A percentile compares a stretch with the other conserved stretches of the same genome.
phyloP scores from a whole-genome alignment of 2,329 filamentous ascomycete species.

The Epichloe coenophiala region DNA sequence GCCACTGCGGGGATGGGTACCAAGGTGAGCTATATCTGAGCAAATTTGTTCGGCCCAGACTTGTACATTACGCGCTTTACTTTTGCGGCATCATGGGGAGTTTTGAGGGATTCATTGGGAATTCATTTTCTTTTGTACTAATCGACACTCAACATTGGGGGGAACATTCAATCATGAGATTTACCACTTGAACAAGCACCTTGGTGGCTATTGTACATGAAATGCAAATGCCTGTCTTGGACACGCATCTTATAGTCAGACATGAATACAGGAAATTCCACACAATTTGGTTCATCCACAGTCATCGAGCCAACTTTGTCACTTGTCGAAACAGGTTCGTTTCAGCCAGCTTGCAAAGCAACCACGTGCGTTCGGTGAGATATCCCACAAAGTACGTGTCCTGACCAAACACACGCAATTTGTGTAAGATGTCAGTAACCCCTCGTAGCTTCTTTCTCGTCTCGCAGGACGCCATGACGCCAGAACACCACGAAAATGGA shows the following conservation, averaged over 20 bases:
- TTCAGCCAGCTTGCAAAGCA: too few relatives aligned
- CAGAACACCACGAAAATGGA: not conserved
- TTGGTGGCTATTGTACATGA: not conserved
- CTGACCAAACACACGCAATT: too few relatives aligned
- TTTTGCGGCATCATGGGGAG: slow-evolving; percentile 16
- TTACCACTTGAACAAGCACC: not conserved
- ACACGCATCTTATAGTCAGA: too few relatives aligned
- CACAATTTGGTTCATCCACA: too few relatives aligned
- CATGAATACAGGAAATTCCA: too few relatives aligned
- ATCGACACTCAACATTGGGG: not conserved
- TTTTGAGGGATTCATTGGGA: slow-evolving; percentile 8
- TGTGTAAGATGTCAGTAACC: too few relatives aligned
- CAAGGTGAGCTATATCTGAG: slow-evolving; percentile 87
- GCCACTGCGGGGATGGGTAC: slow-evolving; percentile 89
- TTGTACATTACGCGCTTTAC: slow-evolving; percentile 6
- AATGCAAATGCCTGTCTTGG: too few relatives aligned
- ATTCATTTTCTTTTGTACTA: not conserved
- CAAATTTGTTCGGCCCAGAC: not conserved
- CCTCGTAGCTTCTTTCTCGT: too few relatives aligned
- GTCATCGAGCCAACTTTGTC: too few relatives aligned
- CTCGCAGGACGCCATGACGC: not conserved
- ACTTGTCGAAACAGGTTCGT: too few relatives aligned
- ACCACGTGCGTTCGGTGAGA: too few relatives aligned
- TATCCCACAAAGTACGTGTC: too few relatives aligned
- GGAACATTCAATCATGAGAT: not conserved